A percentile compares a stretch with the other conserved stretches of the same genome.
Conservation (phyloP, 306 rosid genomes). For the Prunus salicina region DNA sequence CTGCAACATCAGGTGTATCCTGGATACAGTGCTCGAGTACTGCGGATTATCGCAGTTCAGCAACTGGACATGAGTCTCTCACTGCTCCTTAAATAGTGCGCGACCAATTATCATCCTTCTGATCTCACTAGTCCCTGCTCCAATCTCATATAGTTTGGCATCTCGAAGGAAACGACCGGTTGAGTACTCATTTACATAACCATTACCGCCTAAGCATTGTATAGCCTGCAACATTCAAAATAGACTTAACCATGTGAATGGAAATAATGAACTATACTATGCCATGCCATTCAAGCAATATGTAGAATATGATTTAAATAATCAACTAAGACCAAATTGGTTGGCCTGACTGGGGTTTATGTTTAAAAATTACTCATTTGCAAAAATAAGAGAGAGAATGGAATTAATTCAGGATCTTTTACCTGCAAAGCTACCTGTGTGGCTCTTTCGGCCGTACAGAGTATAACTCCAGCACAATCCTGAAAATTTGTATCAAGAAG, state of each 20-base stretch:
- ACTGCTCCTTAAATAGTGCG: conserved; percentile 73
- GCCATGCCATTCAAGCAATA: background rate
- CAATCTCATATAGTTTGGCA: conserved; percentile 82
- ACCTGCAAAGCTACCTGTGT: conserved; percentile 96
- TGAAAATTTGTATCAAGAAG: conserved; percentile 35
- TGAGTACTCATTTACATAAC: conserved; percentile 87
- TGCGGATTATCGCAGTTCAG: background rate
- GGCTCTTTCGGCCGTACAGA: conserved; percentile 88
- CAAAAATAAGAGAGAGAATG: background rate
- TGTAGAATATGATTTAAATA: background rate
- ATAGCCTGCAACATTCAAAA: conserved; percentile 55
- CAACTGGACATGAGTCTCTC: conserved; percentile 13
- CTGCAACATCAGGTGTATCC: background rate
- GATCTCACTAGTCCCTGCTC: conserved; percentile 92
- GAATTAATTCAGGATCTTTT: background rate
- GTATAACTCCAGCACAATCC: conserved; percentile 98
- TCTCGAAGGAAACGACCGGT: conserved; percentile 89
- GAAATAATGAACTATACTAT: background rate
- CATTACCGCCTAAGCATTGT: conserved; percentile 93
- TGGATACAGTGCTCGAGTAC: background rate
- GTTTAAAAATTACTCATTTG: background rate
- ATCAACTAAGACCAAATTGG: background rate
- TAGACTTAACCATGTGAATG: background rate
- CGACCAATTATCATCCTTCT: conserved; percentile 95
- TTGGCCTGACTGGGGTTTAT: background rate